phyloP scores from a whole-genome alignment of 2,329 filamentous ascomycete species.

The Phyllosticta citriasiana region DNA sequence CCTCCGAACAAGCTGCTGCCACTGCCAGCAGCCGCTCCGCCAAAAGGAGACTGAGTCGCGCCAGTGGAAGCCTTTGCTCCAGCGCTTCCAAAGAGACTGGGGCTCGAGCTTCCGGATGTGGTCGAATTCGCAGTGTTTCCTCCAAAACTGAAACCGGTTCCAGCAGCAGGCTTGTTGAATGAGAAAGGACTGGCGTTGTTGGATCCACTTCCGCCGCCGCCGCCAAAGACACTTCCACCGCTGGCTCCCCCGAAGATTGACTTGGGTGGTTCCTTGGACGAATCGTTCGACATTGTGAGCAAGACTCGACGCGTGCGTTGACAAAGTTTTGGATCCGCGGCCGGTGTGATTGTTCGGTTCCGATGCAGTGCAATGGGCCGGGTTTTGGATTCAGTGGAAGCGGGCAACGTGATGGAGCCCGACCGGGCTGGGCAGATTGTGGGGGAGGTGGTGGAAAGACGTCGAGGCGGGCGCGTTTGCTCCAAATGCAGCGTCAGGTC shows the following conservation, averaged over 20 bases:
- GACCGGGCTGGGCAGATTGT: background rate
- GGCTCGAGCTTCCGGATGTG: background rate
- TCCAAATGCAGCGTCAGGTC: background rate
- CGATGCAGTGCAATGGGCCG: background rate
- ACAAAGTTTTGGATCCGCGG: background rate
- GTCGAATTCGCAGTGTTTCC: background rate
- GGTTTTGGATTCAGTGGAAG: background rate
- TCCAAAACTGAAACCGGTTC: background rate
- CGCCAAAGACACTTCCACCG: conserved; percentile 14
- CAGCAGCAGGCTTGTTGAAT: background rate
- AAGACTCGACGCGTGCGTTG: background rate
- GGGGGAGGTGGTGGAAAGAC: background rate
- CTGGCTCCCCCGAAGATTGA: conserved; percentile 29
- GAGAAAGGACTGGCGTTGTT: background rate
- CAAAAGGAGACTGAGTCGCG: conserved; percentile 19
- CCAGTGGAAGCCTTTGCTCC: background rate
- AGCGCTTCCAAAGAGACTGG: background rate
- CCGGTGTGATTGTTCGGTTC: background rate
- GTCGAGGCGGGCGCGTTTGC: conserved; percentile 1
- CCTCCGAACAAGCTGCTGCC: background rate
- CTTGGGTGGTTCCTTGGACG: conserved; percentile 23
- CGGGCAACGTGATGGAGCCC: background rate
- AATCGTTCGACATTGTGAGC: conserved; percentile 15
- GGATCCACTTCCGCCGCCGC: conserved; percentile 11
- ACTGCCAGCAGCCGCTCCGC: conserved; percentile 13